Conservation (phyloP, 106 monocot species). For the Allium cepa region DNA sequence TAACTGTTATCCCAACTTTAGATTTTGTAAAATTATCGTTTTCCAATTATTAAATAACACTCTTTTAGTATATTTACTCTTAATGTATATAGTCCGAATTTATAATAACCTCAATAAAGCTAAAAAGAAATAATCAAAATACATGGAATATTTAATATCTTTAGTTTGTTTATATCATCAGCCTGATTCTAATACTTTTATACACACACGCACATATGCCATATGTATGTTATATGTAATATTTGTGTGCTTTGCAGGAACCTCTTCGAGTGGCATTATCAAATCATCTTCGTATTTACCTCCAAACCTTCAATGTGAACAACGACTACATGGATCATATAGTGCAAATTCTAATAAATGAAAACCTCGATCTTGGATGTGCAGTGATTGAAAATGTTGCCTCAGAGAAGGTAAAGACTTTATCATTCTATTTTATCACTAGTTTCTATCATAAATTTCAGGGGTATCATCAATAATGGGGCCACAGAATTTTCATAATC, state of each 20-base stretch:
- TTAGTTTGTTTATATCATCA: background rate
- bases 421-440: background rate
- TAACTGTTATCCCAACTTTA: too few species aligned
- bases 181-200: too few species aligned
- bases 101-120: too few species aligned
- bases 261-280: slow-evolving; percentile 78
- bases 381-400: slow-evolving; percentile 91
- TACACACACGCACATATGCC: too few species aligned
- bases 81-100: too few species aligned
- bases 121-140: too few species aligned
- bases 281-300: slow-evolving; percentile 56
- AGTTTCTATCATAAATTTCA: background rate
- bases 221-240: background rate
- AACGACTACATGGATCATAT: slow-evolving; percentile 70
- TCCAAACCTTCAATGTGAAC: slow-evolving; percentile 50
- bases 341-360: slow-evolving; percentile 72
- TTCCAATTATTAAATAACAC: too few species aligned
- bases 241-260: slow-evolving; percentile 41
- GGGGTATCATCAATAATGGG: too few species aligned
- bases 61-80: too few species aligned
- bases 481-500: too few species aligned
- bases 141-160: background rate
- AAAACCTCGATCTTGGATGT: slow-evolving; percentile 97
- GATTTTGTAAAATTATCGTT: too few species aligned
- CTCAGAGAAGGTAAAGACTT: slow-evolving; percentile 60